phyloP scores from a whole-genome alignment of 495 filamentous ascomycete genomes.

The Pseudotulostoma volvatum region DNA sequence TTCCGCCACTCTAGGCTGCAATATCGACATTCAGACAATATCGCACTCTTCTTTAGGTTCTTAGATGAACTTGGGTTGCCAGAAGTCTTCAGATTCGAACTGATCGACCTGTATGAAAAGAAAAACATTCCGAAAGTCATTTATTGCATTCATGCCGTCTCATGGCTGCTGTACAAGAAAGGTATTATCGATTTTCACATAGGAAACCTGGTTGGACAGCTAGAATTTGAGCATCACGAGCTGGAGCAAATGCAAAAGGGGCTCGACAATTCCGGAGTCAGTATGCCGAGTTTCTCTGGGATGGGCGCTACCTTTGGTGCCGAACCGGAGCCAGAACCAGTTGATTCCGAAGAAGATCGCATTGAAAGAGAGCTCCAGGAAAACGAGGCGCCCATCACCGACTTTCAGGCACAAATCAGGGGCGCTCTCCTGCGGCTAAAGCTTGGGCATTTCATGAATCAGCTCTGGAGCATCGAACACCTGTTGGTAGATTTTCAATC shows the following conservation, averaged over 20 bases:
- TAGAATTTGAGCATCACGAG: slow-evolving; percentile 96
- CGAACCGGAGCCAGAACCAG: slow-evolving; percentile 45
- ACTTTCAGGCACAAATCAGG: slow-evolving; percentile 76
- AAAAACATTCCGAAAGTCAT: slow-evolving; percentile 99
- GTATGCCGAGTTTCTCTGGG: slow-evolving; percentile 92
- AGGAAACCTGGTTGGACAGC: slow-evolving; percentile 92
- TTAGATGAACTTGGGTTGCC: slow-evolving; percentile 87
- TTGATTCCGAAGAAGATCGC: slow-evolving; percentile 78
- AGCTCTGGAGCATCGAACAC: slow-evolving; percentile 78
- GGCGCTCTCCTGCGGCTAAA: slow-evolving; percentile 63
- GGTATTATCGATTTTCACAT: slow-evolving; percentile 90
- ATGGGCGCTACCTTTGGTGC: slow-evolving; percentile 93
- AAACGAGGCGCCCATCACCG: slow-evolving; percentile 49
- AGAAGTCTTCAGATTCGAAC: slow-evolving; percentile 95
- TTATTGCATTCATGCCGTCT: slow-evolving; percentile 93
- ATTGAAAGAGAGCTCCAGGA: slow-evolving; percentile 72
- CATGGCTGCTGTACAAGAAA: slow-evolving; percentile 88
- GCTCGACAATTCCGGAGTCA: slow-evolving; percentile 82
- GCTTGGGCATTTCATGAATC: slow-evolving; percentile 70
- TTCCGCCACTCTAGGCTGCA: slow-evolving; percentile 74
- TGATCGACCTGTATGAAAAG: slow-evolving; percentile 97
- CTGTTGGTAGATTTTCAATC: slow-evolving; percentile 68
- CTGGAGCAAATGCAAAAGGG: slow-evolving; percentile 93
- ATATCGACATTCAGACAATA: slow-evolving; percentile 94
- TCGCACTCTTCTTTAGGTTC: slow-evolving; percentile 83